Evolutionary conservation across 352 stramenopile species (phyloP).

Genomic region (Phytophthora meadii): DNA sequence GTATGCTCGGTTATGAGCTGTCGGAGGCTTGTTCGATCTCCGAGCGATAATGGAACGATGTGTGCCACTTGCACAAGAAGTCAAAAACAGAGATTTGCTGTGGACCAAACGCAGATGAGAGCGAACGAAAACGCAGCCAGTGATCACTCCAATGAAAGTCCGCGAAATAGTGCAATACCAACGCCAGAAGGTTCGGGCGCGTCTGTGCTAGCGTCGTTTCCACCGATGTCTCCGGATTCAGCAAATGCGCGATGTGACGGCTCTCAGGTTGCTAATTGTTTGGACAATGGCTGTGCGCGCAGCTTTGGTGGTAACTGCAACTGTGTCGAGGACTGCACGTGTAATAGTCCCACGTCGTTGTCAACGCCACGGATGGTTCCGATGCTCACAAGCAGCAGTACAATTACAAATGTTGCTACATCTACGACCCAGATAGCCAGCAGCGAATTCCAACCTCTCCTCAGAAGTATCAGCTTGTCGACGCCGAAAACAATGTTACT

Average conservation of each 20-base stretch:
- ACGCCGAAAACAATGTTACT: slow-evolving; percentile 27
- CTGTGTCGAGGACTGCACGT: slow-evolving; percentile 59
- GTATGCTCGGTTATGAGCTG: slow-evolving; percentile 69
- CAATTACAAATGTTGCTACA: slow-evolving; percentile 16
- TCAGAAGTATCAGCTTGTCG: slow-evolving; percentile 5
- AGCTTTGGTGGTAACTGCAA: slow-evolving; percentile 76
- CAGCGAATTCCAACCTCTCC: slow-evolving; percentile 13
- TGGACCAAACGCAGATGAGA: slow-evolving; percentile 3
- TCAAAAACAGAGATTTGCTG: slow-evolving; percentile 19
- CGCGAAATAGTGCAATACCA: slow-evolving; percentile 19
- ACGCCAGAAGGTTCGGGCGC: slow-evolving; percentile 12
- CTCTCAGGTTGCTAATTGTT: slow-evolving; percentile 54
- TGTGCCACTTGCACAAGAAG: slow-evolving; percentile 54
- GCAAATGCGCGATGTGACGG: slow-evolving; percentile 41
- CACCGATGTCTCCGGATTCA: slow-evolving; percentile 20
- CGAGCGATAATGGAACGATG: slow-evolving; percentile 38
- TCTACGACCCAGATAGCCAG: slow-evolving; percentile 14
- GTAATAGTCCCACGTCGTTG: slow-evolving; percentile 48
- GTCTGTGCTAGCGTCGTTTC: slow-evolving; percentile 24
- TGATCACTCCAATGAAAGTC: slow-evolving; percentile 24
- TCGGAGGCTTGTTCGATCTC: slow-evolving; percentile 60
- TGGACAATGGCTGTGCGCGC: slow-evolving; percentile 70
- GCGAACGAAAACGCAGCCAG: slow-evolving; percentile 13
- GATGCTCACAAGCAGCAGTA: slow-evolving; percentile 33
- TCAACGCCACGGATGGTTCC: slow-evolving; percentile 16